Conservation (phyloP, 2,329 filamentous ascomycete species). For the Hypoxylon sp. region DNA sequence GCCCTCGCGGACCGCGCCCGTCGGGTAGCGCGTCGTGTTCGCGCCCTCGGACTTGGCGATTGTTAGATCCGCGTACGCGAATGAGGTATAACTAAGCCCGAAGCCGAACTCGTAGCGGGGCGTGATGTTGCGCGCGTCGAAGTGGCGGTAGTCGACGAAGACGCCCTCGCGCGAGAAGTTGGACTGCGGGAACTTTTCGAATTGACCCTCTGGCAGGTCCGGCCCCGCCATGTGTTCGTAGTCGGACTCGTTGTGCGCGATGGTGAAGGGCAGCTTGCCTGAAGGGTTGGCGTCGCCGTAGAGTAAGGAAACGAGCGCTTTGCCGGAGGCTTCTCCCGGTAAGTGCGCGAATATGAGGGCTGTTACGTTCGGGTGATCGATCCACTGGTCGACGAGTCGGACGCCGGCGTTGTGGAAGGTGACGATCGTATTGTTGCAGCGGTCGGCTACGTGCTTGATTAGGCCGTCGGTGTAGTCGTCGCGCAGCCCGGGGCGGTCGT, state of each 20-base stretch:
- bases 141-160: constrained; percentile 66
- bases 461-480: constrained; percentile 74
- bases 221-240: constrained; percentile 61
- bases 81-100: constrained; percentile 67
- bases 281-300: constrained; percentile 69
- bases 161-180: constrained; percentile 63
- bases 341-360: constrained; percentile 73
- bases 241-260: constrained; percentile 67
- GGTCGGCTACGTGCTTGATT: constrained; percentile 66
- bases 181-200: constrained; percentile 63
- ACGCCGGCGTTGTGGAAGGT: constrained; percentile 73
- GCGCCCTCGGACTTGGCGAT: constrained; percentile 50
- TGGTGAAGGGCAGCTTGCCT: constrained; percentile 71
- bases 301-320: constrained; percentile 65
- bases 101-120: constrained; percentile 69
- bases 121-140: constrained; percentile 61
- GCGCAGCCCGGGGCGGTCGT: constrained; percentile 68
- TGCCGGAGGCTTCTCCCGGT: constrained; percentile 72
- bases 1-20: constrained; percentile 56
- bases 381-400: constrained; percentile 69
- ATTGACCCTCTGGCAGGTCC: constrained; percentile 61
- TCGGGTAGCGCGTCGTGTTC: constrained; percentile 53
- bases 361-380: constrained; percentile 73
- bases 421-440: constrained; percentile 72
- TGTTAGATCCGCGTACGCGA: constrained; percentile 59